phyloP scores from a whole-genome alignment of 192 early-diverging fungal genomes.

The Backusella macrospora region DNA sequence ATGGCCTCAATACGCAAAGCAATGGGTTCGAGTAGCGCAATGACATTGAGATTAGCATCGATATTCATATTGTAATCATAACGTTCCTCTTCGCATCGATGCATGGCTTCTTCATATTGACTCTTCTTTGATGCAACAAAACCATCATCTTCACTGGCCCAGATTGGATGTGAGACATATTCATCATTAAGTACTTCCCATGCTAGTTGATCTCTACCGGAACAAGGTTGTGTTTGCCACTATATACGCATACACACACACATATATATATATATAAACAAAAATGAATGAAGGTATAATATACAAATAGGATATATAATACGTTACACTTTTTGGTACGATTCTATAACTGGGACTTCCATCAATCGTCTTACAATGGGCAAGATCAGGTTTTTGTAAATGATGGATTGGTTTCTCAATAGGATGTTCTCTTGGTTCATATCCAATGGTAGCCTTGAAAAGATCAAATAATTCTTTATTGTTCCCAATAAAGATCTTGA shows the following conservation, averaged over 20 bases:
- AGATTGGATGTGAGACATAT: constrained; percentile 93
- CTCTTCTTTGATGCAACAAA: constrained; percentile 93
- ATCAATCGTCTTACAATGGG: constrained; percentile 53
- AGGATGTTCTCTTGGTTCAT: constrained; percentile 73
- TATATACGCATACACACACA: constrained; percentile 26
- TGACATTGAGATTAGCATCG: constrained; percentile 89
- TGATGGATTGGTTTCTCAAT: constrained; percentile 66
- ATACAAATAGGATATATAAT: neutral
- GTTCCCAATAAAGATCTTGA: constrained; percentile 81
- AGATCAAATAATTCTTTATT: constrained; percentile 89
- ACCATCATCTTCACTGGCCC: constrained; percentile 87
- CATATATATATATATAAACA: neutral
- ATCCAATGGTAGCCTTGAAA: constrained; percentile 90
- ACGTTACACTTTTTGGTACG: constrained; percentile 64
- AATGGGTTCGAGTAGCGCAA: constrained; percentile 90
- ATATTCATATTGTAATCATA: constrained; percentile 97
- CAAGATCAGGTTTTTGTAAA: constrained; percentile 64
- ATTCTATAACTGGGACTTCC: constrained; percentile 75
- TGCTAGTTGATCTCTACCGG: constrained; percentile 91
- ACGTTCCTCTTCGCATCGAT: constrained; percentile 95
- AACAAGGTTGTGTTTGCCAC: constrained; percentile 68
- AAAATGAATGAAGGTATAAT: neutral
- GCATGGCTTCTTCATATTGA: constrained; percentile 89
- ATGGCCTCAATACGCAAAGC: constrained; percentile 79
- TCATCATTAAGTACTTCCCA: constrained; percentile 96